Evolutionary conservation across 306 rosid species (phyloP), one percentile per base, ranked within the genome.

Genomic region (Cyclanthera cordifolia): DNA sequence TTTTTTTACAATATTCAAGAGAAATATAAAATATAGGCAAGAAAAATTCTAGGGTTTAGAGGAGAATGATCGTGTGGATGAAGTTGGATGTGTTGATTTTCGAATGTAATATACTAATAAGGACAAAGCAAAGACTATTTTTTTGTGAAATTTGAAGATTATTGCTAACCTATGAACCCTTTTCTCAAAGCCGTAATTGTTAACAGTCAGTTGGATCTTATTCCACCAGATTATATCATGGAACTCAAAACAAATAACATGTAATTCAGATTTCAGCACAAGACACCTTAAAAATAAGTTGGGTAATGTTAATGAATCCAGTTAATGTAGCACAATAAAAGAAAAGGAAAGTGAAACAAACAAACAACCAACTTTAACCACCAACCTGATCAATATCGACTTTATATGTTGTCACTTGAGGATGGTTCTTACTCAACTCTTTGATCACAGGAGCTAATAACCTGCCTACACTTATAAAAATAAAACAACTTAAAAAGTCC

Each of bases 331-430:
- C 34, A 12, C 9, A 24, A 24, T 54, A 24, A 24, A 25, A 24
- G 60, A 37, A 54, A 54, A 24, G 17, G 10, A 61, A 19, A 20
- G 30, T 32, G 13, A 37, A 56, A 27, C 47, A n/a, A 32, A 3
- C 13, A 34, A 56, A 28, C 46, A n/a, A 32, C 9, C 23, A 45
- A 58, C 65, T 2, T 54, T 63, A 24, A 30, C 25, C 10, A 32
- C 67, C 51, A 55, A 88, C 97, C 97, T 91, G 86, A 43, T 91
- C 94, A 58, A 88, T 85, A 82, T 91, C 97, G 66, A 91, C 78
- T 85, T 91, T 91, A 73, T 86, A 88, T 4, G 85, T 91, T 25
- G 87, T 82, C 43, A 88, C 90, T 37, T 86, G 83, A 74, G 96
- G 91, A 65, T 86, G 84, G 63, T 83, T 61, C 79, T 79, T 79